Evolutionary conservation across 371 early-diverging fungal genomes (phyloP), one percentile per base, ranked within the genome.

Genomic region (Mucor mucedo): DNA sequence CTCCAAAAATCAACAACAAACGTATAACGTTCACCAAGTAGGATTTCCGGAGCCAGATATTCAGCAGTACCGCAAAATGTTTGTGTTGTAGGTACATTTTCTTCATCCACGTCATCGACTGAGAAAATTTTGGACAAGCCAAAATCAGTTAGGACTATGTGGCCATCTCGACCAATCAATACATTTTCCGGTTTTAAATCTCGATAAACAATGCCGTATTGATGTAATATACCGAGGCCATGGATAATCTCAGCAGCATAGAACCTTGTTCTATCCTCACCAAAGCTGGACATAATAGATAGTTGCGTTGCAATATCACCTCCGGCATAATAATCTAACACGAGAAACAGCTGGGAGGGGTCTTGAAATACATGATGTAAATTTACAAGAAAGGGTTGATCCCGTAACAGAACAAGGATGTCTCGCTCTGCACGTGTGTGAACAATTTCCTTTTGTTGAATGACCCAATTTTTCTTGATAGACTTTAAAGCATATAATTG

Each of bases 51-150:
- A 2, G 99, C 84, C 29, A 92, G 70, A 60, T 93, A 93, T 58
- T 96, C 98, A 2, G 97, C 92, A 0, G 99, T 97, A 4, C 99
- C 99, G 68, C 98, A 96, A 68, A 96, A 94, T 0, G 97, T 97
- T 55, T 86, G 87, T 42, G 95, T 95, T 52, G 77, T 78, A n/a
- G 69, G 67, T 7, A 61, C 54, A 33, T 50, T 61, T 8, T 69
- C 54, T 45, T 66, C 69, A 39, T 66, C 53, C 2, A 76, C 29
- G n/a, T 70, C 68, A n/a, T 54, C 41, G 5, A 71, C 33, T 41
- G 72, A 42, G 40, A 89, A 86, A 13, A 88, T 82, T 62, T 90
- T 92, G 30, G 91, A 90, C 10, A 96, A 73, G 0, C 96, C 95
- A 75, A 96, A 94, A 69, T 96, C 96, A 0, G 92, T 86, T 39